Evolutionary conservation across 768 basidiomycete genomes (phyloP), one percentile per base, ranked within the genome.

Genomic region (Kwoniella heveanensis): DNA sequence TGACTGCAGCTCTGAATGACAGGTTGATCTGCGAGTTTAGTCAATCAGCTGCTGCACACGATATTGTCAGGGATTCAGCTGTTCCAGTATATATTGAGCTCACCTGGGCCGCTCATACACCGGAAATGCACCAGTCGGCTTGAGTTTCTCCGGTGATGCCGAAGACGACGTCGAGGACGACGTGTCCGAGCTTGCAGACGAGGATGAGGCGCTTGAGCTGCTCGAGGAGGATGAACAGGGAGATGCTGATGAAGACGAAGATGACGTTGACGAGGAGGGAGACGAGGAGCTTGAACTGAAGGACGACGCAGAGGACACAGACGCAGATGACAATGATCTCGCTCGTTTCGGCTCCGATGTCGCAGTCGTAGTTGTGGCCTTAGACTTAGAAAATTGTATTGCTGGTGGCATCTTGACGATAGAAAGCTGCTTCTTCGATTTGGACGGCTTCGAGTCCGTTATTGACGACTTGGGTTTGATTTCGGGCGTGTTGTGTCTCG

Each of bases 211-310:
- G 32, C 13, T 13, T 13, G 32, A 54, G 27, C 27, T 29, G 21
- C 26, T 54, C 13, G 62, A 57, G 6, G 47, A 51, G 3, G 70
- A 65, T 12, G 69, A 70, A n/a, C 59, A 54, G 29, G 60, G 58
- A 27, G 59, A 52, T 9, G 32, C 32, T 32, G 32, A 32, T 6
- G 32, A 5, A 32, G 66, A 65, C 60, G 64, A 51, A 6, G 66
- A 58, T 15, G 66, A 68, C 37, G 62, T 48, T 21, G n/a, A n/a
- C n/a, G n/a, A n/a, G n/a, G 60, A 36, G 24, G 61, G 30, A 7
- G 51, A 26, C 7, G 17, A 15, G 12, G 53, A 30, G 21, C 53
- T 37, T 54, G 65, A 66, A 53, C 53, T 57, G 46, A 24, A 68
- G 32, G 39, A 54, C 37, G n/a, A 21, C 1, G 64, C 59, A 9